phyloP scores from a whole-genome alignment of 2,329 filamentous ascomycete genomes.

The Chaetothyriales sp. region DNA sequence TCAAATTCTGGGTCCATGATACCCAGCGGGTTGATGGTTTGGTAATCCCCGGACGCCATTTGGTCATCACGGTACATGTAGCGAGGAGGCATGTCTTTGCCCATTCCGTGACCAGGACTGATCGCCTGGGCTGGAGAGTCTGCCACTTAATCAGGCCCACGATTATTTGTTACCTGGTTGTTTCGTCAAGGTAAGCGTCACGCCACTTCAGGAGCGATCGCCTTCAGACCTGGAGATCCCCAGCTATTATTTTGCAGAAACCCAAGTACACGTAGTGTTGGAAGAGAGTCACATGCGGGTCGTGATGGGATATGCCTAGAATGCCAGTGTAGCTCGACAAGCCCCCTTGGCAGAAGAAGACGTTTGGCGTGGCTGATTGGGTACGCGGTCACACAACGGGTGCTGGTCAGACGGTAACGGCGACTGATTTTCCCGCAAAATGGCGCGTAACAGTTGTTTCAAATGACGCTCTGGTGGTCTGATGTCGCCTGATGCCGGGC shows the following conservation, averaged over 20 bases:
- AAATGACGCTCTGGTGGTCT: background rate
- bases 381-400: background rate
- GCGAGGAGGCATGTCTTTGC: slow-evolving; percentile 10
- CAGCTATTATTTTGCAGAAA: background rate
- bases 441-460: background rate
- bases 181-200: background rate
- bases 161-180: background rate
- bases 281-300: background rate
- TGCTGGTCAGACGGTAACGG: background rate
- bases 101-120: background rate
- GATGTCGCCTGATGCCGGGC: background rate
- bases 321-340: background rate
- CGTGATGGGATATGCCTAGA: background rate
- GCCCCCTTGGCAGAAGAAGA: background rate
- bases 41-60: slow-evolving; percentile 14
- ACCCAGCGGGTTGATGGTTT: slow-evolving; percentile 9
- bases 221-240: background rate
- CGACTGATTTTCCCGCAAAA: background rate
- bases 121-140: background rate
- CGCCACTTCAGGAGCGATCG: background rate
- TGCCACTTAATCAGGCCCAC: background rate
- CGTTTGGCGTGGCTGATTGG: background rate
- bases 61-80: slow-evolving; percentile 6
- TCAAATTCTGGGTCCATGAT: slow-evolving; percentile 12
- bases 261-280: background rate